These are phyloP conservation scores for Isoetes taiwanensis DNA, from an alignment of 75 land plant species.

Conservation along the genomic window DNA sequence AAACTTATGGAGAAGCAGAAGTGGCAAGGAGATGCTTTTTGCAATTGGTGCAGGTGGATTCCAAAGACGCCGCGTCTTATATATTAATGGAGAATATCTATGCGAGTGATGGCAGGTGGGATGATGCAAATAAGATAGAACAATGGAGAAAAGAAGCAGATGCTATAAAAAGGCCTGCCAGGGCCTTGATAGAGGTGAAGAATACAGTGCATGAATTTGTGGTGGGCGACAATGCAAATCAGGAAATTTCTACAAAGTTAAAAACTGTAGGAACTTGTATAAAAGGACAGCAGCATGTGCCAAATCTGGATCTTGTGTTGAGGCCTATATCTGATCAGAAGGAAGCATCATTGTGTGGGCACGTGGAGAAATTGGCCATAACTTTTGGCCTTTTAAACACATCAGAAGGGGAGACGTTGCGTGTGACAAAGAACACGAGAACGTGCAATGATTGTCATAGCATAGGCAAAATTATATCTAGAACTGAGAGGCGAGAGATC, in stretches of 20 bases:
- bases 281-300: no score
- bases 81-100: constrained; percentile 33
- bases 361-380: constrained; percentile 44
- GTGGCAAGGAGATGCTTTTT: constrained; percentile 18
- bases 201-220: constrained; percentile 35
- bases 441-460: constrained; percentile 43
- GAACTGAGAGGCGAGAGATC: constrained; percentile 23
- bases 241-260: no score
- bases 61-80: constrained; percentile 26
- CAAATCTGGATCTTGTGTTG: no score
- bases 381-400: constrained; percentile 33
- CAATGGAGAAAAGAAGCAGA: constrained; percentile 9
- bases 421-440: constrained; percentile 31
- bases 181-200: constrained; percentile 41
- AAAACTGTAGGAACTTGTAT: no score
- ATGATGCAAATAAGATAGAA: constrained; percentile 14
- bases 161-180: constrained; percentile 40
- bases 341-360: constrained; percentile 28
- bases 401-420: constrained; percentile 18
- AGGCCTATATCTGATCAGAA: constrained; percentile 45
- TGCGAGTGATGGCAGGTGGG: constrained; percentile 36
- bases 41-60: constrained; percentile 13
- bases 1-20: constrained; percentile 25
- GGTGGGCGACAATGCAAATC: constrained; percentile 38
- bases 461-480: constrained; percentile 34